Percentiles rank a stretch among this genome's conserved stretches.
phyloP scores from a whole-genome alignment of 2,329 filamentous ascomycete species.

The Aphanocladium album region DNA sequence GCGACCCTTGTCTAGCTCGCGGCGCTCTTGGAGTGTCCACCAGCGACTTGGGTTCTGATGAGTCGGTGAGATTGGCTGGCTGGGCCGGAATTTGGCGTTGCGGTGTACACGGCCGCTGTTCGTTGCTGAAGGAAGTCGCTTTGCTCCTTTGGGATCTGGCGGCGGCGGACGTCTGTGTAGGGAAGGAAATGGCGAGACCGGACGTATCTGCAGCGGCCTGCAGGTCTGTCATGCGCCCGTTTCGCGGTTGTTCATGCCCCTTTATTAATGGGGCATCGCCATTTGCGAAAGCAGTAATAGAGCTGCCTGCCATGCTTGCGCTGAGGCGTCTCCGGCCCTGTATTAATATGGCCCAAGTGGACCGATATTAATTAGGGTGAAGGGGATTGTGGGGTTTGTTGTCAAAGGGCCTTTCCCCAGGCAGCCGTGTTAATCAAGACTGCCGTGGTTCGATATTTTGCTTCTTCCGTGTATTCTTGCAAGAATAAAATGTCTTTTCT shows the following conservation, averaged over 20 bases:
- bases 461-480: background rate
- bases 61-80: slow-evolving; percentile 2
- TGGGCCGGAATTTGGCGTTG: background rate
- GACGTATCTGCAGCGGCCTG: background rate
- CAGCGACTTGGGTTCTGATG: background rate
- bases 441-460: background rate
- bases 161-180: background rate
- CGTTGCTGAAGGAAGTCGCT: background rate
- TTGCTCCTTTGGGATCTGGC: background rate
- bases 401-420: background rate
- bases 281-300: slow-evolving; percentile 1
- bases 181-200: slow-evolving; percentile 3
- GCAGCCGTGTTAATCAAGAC: background rate
- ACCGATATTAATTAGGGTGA: slow-evolving; percentile 10
- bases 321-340: background rate
- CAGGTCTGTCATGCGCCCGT: background rate
- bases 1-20: slow-evolving; percentile 12
- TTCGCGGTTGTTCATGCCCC: slow-evolving; percentile 10
- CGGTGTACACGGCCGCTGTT: background rate
- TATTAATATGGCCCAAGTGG: slow-evolving; percentile 8
- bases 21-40: slow-evolving; percentile 4
- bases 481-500: background rate
- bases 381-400: slow-evolving; percentile 1
- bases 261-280: slow-evolving; percentile 4
- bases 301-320: slow-evolving; percentile 9